Evolutionary conservation across 2,329 filamentous ascomycete species (phyloP), one percentile per base, ranked within the genome.

Genomic region (Fusarium marasasianum): DNA sequence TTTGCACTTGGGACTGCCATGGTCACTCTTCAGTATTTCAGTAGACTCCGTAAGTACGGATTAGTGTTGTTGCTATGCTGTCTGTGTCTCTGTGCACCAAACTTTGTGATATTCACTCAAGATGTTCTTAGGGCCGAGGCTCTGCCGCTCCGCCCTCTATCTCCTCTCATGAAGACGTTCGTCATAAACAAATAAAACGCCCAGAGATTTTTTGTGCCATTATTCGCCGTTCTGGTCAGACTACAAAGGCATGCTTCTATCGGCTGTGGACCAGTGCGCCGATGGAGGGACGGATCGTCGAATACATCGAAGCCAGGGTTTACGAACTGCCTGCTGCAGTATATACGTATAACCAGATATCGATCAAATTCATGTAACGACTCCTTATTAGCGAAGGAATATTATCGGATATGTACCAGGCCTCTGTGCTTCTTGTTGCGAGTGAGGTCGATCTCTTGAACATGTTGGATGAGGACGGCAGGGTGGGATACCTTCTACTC

Each of bases 351-450:
- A 22, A 29, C 18, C 20, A 29, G 20, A 14, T 12, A 43, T 43
- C 14, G 41, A n/a, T 43, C 22, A 24, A 1, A 11, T 14, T n/a
- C n/a, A 5, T 1, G 1, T 11, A 11, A 20, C 18, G 11, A 18
- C 11, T 18, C 11, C 15, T 18, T 45, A 20, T 45, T 26, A 9
- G 12, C 13, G 43, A 26, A 18, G 10, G 3, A 5, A 26, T 26
- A 14, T 20, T 24, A 8, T n/a, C 6, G 8, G 40, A 15, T 9
- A 43, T 43, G 40, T 43, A 1, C 6, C 43, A 12, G 17, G 26
- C 13, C 45, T 47, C 6, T 11, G 20, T 4, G 5, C 9, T 20
- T 14, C 26, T 48, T 31, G 6, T 31, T 48, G 7, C 6, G 9
- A 20, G 20, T 31, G 45, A 31, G 26, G 20, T 29, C 20, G 3